Percentiles rank a stretch among this genome's conserved stretches.
Conservation (phyloP, 1,139 yeast species). For the Geotrichum cucujoidarum region DNA sequence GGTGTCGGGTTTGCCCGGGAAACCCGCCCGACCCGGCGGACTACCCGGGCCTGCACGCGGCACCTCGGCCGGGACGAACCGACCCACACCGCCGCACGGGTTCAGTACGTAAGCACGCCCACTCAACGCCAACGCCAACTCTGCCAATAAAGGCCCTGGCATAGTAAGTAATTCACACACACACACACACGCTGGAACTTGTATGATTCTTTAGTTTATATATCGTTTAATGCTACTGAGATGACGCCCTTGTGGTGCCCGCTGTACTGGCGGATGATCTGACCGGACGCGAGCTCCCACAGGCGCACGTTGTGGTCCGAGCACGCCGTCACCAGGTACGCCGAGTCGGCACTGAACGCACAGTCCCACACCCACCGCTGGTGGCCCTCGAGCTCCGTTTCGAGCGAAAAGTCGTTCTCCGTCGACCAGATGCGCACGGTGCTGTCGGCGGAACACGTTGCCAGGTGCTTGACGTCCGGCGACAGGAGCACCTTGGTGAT, state of each 20-base stretch:
- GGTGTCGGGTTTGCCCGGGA: too few relatives aligned
- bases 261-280: slow-evolving; percentile 88
- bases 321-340: slow-evolving; percentile 93
- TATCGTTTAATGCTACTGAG: slow-evolving; percentile 89
- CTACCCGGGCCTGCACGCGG: too few relatives aligned
- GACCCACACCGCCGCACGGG: background rate
- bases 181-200: too few relatives aligned
- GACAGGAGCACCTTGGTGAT: slow-evolving; percentile 83
- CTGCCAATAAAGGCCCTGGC: too few relatives aligned
- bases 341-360: slow-evolving; percentile 97
- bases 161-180: background rate
- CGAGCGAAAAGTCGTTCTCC: slow-evolving; percentile 62
- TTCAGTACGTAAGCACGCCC: background rate
- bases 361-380: slow-evolving; percentile 99
- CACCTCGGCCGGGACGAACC: background rate
- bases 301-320: slow-evolving; percentile 92
- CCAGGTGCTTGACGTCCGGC: slow-evolving; percentile 90
- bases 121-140: too few relatives aligned
- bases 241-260: slow-evolving; percentile 97
- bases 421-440: slow-evolving; percentile 94
- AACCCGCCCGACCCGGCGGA: too few relatives aligned
- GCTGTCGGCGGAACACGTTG: slow-evolving; percentile 96
- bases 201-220: too few relatives aligned
- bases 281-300: slow-evolving; percentile 96
- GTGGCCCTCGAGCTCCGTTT: slow-evolving; percentile 86